Evolutionary conservation across 2,329 filamentous ascomycete species (phyloP).

Genomic region (Curvularia hawaiiensis): DNA sequence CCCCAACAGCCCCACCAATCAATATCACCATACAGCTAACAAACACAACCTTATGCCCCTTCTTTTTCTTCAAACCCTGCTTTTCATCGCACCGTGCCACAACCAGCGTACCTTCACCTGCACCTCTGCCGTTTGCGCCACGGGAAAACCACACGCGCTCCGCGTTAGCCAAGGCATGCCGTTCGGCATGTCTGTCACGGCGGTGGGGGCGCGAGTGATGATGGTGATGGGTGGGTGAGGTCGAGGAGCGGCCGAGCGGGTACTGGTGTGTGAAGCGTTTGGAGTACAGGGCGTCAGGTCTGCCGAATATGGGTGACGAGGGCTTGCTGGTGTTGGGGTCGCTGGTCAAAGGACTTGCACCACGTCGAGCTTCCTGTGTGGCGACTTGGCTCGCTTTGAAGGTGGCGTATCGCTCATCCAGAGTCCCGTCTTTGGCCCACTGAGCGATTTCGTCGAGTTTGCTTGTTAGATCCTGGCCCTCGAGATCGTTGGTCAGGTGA

Average conservation of each 20-base stretch:
- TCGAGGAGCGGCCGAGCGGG: not conserved
- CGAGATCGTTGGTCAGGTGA: not conserved
- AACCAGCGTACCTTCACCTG: not conserved
- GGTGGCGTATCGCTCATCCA: not conserved
- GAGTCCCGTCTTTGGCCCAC: not conserved
- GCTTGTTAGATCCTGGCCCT: not conserved
- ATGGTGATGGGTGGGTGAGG: not conserved
- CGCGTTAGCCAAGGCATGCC: not conserved
- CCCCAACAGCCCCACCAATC: not conserved
- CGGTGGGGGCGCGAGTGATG: not conserved
- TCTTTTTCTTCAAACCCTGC: not conserved
- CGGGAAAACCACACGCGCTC: not conserved
- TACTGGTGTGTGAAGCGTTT: slow-evolving; percentile 8
- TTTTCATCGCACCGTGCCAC: not conserved
- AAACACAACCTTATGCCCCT: not conserved
- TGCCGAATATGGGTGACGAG: not conserved
- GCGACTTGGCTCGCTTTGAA: not conserved
- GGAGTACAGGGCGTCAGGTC: not conserved
- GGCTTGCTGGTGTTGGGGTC: not conserved
- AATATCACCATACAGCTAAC: not conserved
- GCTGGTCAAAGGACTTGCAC: not conserved
- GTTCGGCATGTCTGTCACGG: not conserved
- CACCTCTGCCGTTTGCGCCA: not conserved
- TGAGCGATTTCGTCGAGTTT: not conserved
- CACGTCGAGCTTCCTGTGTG: not conserved